phyloP scores from a whole-genome alignment of 75 land plant genomes.

The Sequoiadendron giganteum region DNA sequence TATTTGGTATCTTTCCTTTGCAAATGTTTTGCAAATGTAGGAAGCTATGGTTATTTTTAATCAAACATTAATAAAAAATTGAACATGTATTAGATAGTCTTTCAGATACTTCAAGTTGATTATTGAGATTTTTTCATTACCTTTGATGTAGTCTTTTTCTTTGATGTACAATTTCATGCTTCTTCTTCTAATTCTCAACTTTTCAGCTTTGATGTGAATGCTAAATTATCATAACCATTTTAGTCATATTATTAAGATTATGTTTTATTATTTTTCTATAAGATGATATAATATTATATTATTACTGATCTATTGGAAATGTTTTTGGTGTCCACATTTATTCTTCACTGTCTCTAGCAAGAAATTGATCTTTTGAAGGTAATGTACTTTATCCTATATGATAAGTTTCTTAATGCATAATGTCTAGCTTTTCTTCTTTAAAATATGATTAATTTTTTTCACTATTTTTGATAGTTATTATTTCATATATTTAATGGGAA shows the following conservation, averaged over 20 bases:
- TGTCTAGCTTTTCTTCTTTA: background rate
- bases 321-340: background rate
- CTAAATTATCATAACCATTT: background rate
- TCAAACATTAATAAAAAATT: background rate
- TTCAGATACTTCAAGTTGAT: background rate
- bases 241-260: background rate
- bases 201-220: background rate
- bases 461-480: background rate
- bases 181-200: background rate
- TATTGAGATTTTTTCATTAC: background rate
- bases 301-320: constrained; percentile 5
- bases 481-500: background rate
- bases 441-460: background rate
- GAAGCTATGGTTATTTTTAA: background rate
- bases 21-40: background rate
- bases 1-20: background rate
- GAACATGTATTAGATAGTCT: background rate
- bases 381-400: constrained; percentile 3
- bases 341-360: constrained; percentile 54
- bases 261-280: background rate
- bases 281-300: background rate
- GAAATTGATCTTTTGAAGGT: constrained; percentile 99
- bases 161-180: background rate
- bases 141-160: background rate
- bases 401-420: background rate